Evolutionary conservation across 805 yeast species (phyloP).

Genomic region (Candida yuanshanica): DNA sequence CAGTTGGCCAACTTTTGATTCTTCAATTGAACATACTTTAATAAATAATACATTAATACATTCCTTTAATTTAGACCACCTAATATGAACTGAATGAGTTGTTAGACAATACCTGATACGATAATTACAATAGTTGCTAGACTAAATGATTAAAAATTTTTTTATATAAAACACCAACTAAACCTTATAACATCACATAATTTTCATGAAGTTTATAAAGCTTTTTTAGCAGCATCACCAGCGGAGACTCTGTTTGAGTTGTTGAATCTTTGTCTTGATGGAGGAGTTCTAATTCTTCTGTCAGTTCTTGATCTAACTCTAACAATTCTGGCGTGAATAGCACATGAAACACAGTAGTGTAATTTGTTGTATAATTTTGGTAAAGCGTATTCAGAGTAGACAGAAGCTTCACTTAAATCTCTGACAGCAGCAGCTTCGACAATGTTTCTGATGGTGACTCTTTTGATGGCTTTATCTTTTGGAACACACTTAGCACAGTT

Average conservation of each 20-base stretch:
- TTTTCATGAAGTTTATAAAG: constrained; percentile 37
- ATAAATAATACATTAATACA: too few relatives aligned
- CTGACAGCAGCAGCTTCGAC: constrained; percentile 99
- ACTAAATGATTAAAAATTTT: neutral
- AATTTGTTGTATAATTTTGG: constrained; percentile 99
- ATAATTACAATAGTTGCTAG: too few relatives aligned
- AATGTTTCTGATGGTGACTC: constrained; percentile 99
- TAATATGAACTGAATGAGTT: too few relatives aligned
- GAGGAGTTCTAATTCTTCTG: constrained; percentile 99
- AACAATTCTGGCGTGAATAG: constrained; percentile 99
- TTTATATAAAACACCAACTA: neutral
- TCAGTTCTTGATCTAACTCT: constrained; percentile 99
- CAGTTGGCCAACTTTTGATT: constrained; percentile 9
- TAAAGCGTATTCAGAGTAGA: constrained; percentile 97
- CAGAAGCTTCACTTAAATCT: constrained; percentile 99
- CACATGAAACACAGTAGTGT: constrained; percentile 99
- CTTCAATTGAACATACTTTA: too few relatives aligned
- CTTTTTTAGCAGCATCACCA: constrained; percentile 96
- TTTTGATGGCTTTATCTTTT: constrained; percentile 99
- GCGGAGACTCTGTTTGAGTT: constrained; percentile 95
- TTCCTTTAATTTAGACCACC: too few relatives aligned
- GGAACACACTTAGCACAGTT: constrained; percentile 99
- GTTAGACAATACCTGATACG: too few relatives aligned
- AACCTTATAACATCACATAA: neutral
- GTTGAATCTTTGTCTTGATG: constrained; percentile 98